phyloP scores from a whole-genome alignment of 495 filamentous ascomycete genomes.

The Penicillium tannophilum region DNA sequence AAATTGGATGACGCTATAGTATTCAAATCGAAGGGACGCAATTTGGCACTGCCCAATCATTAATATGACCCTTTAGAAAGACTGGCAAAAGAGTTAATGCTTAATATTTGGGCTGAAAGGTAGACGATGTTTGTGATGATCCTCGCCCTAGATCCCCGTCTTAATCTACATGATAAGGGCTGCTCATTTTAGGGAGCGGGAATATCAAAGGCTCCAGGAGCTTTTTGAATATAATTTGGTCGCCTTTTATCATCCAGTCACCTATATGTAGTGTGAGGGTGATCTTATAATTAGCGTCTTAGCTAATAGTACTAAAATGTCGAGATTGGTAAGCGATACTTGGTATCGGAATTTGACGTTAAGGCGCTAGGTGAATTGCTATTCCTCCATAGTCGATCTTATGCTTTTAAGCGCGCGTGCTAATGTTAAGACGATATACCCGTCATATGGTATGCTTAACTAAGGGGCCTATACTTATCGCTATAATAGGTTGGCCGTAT shows the following conservation, averaged over 20 bases:
- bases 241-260: background rate
- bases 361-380: background rate
- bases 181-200: background rate
- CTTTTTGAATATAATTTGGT: background rate
- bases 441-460: conserved; percentile 3
- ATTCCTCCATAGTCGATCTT: background rate
- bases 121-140: conserved; percentile 4
- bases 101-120: conserved; percentile 5
- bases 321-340: background rate
- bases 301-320: background rate
- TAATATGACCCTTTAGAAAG: conserved; percentile 2
- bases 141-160: background rate
- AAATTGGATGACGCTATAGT: too few relatives aligned
- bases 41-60: conserved; percentile 2
- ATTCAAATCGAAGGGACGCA: background rate
- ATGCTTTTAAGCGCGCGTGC: background rate
- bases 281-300: background rate
- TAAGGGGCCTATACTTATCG: background rate
- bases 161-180: conserved; percentile 2
- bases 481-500: conserved; percentile 4
- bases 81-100: conserved; percentile 2
- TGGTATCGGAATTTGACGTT: conserved; percentile 1
- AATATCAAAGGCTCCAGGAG: conserved; percentile 1
- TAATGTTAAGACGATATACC: background rate
- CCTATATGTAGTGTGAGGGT: background rate